Percentiles rank a stretch among this genome's conserved stretches.
These are phyloP conservation scores for Colletotrichum euphorbiae DNA, from an alignment of 2,329 filamentous ascomycete genomes.

Conservation along the genomic window DNA sequence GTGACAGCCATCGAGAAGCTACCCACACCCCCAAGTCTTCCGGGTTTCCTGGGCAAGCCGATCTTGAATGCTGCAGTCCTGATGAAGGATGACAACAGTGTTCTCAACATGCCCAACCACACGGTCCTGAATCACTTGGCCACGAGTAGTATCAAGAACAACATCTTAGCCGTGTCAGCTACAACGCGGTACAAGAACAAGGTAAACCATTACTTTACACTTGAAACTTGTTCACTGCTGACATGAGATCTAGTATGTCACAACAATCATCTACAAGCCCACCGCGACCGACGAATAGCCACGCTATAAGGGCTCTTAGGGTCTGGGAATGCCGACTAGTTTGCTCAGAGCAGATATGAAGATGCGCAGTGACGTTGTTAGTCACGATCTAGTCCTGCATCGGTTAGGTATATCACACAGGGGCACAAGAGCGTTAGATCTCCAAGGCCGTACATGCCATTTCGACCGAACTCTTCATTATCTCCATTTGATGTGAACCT, in stretches of 20 bases:
- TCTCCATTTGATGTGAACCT: constrained; percentile 84
- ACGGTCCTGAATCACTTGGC: constrained; percentile 96
- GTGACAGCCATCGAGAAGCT: constrained; percentile 80
- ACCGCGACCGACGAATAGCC: constrained; percentile 67
- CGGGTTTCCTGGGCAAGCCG: constrained; percentile 91
- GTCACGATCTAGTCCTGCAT: background rate
- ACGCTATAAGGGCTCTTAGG: background rate
- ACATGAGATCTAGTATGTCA: constrained; percentile 79
- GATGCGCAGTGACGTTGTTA: background rate
- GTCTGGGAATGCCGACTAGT: background rate
- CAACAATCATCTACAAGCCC: constrained; percentile 97
- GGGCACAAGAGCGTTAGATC: constrained; percentile 16
- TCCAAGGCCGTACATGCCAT: constrained; percentile 15
- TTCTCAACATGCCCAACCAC: constrained; percentile 96
- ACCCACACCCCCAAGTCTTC: constrained; percentile 85
- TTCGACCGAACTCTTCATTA: constrained; percentile 55
- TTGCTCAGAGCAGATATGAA: background rate
- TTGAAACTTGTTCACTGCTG: constrained; percentile 41
- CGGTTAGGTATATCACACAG: background rate
- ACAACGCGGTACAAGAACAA: constrained; percentile 99
- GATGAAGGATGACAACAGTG: constrained; percentile 98
- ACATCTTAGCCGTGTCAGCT: constrained; percentile 92
- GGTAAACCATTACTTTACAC: constrained; percentile 59
- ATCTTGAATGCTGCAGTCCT: constrained; percentile 92
- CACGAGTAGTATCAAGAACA: constrained; percentile 98